phyloP scores from a whole-genome alignment of 139 green algal species.

The Pleodorina starrii region DNA sequence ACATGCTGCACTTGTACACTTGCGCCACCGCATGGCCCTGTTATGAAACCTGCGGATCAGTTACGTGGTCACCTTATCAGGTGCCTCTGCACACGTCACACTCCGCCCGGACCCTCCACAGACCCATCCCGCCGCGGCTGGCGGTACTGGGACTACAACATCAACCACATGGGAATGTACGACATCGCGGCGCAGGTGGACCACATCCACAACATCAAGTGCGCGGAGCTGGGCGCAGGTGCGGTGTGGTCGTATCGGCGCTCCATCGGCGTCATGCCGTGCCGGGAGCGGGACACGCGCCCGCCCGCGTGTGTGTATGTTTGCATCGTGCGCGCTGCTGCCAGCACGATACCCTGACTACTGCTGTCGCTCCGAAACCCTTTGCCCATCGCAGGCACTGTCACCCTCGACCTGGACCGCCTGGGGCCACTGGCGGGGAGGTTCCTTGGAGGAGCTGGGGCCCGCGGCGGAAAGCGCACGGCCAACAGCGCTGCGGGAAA shows the following conservation, averaged over 20 bases:
- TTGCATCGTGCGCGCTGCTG: too few species aligned
- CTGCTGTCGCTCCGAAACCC: not conserved
- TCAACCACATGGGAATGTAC: slow-evolving; percentile 88
- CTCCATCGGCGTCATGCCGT: not conserved
- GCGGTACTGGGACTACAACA: slow-evolving; percentile 90
- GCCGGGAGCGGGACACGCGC: too few species aligned
- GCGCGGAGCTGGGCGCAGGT: slow-evolving; percentile 75
- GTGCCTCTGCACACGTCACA: too few species aligned
- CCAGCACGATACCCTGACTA: not conserved
- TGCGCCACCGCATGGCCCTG: too few species aligned
- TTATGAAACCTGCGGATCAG: too few species aligned
- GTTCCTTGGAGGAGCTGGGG: not conserved
- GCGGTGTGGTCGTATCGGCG: not conserved
- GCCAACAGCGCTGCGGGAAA: not conserved
- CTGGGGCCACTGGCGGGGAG: slow-evolving; percentile 39
- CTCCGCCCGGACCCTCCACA: too few species aligned
- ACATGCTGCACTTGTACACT: too few species aligned
- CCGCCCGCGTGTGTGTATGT: too few species aligned
- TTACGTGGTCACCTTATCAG: too few species aligned
- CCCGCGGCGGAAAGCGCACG: not conserved
- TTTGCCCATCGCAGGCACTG: slow-evolving; percentile 2
- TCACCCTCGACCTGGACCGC: slow-evolving; percentile 47
- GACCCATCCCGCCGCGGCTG: slow-evolving; percentile 60
- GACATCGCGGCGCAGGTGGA: slow-evolving; percentile 86
- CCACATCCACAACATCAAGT: slow-evolving; percentile 90